Percentiles rank a stretch among this genome's conserved stretches.
These are phyloP conservation scores for Cardamine occulta DNA, from an alignment of 345 rosid species.

Conservation along the genomic window DNA sequence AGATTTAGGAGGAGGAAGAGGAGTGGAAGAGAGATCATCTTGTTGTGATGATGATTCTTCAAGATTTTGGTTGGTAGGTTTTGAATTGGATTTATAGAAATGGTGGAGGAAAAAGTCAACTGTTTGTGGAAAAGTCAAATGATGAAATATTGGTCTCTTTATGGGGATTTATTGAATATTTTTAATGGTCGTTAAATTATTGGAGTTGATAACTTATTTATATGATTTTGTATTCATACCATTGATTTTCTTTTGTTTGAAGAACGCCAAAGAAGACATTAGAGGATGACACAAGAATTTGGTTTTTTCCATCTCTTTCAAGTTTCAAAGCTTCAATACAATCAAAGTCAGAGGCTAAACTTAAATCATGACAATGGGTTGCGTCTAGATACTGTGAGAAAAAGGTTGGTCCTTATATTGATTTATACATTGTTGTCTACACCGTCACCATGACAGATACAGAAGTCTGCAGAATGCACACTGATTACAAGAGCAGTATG, in stretches of 20 bases:
- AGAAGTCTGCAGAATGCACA: no score
- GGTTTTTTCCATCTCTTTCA: not conserved
- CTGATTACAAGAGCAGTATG: no score
- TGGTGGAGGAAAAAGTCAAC: not conserved
- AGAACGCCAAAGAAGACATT: constrained; percentile 24
- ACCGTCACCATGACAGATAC: not conserved
- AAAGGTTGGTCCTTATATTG: constrained; percentile 1
- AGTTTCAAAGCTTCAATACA: not conserved
- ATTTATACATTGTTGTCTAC: not conserved
- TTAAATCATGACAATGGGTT: not conserved
- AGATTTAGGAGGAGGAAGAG: constrained; percentile 17
- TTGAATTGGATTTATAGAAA: not conserved
- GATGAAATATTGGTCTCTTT: not conserved
- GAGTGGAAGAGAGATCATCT: constrained; percentile 19
- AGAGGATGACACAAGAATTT: not conserved
- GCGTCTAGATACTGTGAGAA: not conserved
- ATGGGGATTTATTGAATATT: not conserved
- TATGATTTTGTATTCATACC: not conserved
- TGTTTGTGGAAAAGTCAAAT: constrained; percentile 25
- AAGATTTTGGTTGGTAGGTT: not conserved
- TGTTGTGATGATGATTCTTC: constrained; percentile 9
- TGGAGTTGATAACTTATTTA: not conserved
- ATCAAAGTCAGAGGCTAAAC: not conserved
- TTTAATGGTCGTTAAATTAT: not conserved
- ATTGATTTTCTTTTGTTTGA: constrained; percentile 7